phyloP scores from a whole-genome alignment of 164 flowering plant species.

The Amborella trichopoda region DNA sequence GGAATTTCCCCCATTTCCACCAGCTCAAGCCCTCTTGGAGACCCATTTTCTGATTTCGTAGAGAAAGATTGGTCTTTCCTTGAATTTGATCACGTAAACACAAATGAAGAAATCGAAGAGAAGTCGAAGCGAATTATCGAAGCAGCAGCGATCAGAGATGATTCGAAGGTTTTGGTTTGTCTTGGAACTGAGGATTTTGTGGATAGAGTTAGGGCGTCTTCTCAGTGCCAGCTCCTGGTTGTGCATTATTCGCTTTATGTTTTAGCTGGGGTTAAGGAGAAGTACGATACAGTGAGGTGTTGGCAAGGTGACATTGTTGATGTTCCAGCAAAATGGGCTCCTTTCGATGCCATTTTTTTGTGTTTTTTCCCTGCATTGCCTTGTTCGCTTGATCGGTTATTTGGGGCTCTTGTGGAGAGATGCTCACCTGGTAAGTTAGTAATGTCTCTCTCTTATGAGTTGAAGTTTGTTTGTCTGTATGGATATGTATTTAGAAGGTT shows the following conservation, averaged over 20 bases:
- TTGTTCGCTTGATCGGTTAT: constrained; percentile 37
- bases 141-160: constrained; percentile 33
- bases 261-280: constrained; percentile 69
- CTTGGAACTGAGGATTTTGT: constrained; percentile 58
- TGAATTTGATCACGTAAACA: constrained; percentile 25
- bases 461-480: neutral
- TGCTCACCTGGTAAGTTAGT: constrained; percentile 50
- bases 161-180: constrained; percentile 62
- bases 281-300: constrained; percentile 61
- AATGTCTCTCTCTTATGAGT: neutral
- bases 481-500: neutral
- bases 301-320: constrained; percentile 80
- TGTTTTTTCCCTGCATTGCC: constrained; percentile 71
- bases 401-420: constrained; percentile 32
- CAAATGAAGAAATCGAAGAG: constrained; percentile 19
- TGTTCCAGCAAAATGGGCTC: constrained; percentile 76
- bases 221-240: constrained; percentile 30
- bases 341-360: constrained; percentile 70
- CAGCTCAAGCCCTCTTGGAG: neutral
- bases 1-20: constrained; percentile 9
- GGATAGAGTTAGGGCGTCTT: constrained; percentile 38
- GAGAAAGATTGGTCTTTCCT: constrained; percentile 95
- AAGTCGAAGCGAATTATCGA: constrained; percentile 40
- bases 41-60: constrained; percentile 43
- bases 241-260: constrained; percentile 80